Percentiles rank a stretch among this genome's conserved stretches.
phyloP scores from a whole-genome alignment of 2,329 filamentous ascomycete genomes.

The Canariomyces notabilis region DNA sequence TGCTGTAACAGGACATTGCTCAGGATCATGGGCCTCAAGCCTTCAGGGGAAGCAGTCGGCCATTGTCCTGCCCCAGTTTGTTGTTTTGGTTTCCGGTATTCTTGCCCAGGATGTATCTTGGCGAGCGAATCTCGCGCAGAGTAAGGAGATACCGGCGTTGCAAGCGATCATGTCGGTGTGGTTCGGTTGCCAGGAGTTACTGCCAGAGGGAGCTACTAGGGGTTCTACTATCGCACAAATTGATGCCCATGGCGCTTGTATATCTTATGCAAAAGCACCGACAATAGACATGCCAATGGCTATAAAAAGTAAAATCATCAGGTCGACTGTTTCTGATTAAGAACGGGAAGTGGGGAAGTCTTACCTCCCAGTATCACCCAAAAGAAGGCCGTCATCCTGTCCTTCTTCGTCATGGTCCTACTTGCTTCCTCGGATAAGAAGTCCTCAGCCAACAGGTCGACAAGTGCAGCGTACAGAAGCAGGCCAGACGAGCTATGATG shows the following conservation, averaged over 20 bases:
- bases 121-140: neutral
- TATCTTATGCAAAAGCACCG: constrained; percentile 40
- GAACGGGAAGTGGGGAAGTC: neutral
- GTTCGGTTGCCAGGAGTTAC: neutral
- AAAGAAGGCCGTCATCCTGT: constrained; percentile 49
- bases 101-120: too few species aligned
- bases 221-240: neutral
- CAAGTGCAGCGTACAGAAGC: constrained; percentile 57
- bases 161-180: neutral
- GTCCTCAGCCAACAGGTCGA: constrained; percentile 60
- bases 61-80: neutral
- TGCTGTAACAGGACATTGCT: constrained; percentile 10
- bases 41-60: neutral
- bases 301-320: constrained; percentile 22
- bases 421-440: constrained; percentile 56
- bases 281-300: constrained; percentile 44
- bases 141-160: neutral
- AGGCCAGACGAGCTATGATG: constrained; percentile 51
- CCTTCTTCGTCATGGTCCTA: constrained; percentile 44
- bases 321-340: neutral
- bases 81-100: neutral
- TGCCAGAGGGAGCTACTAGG: too few species aligned
- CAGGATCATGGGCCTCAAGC: neutral
- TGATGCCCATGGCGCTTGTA: neutral
- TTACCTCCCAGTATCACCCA: constrained; percentile 49